phyloP scores from a whole-genome alignment of 2,329 filamentous ascomycete species.

The Trichophyton rubrum region DNA sequence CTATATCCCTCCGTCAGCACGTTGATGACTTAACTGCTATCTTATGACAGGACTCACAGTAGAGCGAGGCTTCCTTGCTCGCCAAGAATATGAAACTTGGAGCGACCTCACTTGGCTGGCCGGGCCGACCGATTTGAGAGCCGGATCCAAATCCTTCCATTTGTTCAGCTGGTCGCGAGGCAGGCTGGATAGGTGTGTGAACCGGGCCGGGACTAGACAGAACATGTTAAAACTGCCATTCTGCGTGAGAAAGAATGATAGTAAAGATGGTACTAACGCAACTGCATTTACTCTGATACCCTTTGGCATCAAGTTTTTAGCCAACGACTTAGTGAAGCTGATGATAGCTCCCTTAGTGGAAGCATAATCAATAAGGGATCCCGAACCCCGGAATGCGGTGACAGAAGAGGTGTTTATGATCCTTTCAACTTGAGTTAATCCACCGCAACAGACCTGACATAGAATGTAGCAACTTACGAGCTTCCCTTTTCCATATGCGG shows the following conservation, averaged over 20 bases:
- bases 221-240: not conserved
- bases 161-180: conserved; percentile 23
- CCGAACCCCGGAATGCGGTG: conserved; percentile 43
- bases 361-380: conserved; percentile 42
- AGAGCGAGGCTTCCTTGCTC: conserved; percentile 24
- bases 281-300: conserved; percentile 45
- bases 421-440: conserved; percentile 17
- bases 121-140: conserved; percentile 23
- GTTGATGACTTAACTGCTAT: not conserved
- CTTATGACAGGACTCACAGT: conserved; percentile 19
- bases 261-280: conserved; percentile 22
- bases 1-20: conserved; percentile 11
- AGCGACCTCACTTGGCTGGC: conserved; percentile 29
- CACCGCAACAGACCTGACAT: not conserved
- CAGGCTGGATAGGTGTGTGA: conserved; percentile 26
- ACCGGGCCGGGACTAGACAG: conserved; percentile 21
- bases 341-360: conserved; percentile 48
- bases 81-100: conserved; percentile 31
- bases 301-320: conserved; percentile 42
- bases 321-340: conserved; percentile 43
- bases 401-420: conserved; percentile 48
- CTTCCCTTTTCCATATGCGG: conserved; percentile 43
- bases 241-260: not conserved
- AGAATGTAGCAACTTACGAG: conserved; percentile 24
- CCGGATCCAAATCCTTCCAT: conserved; percentile 25